A percentile compares a stretch with the other conserved stretches of the same genome.
Conservation (phyloP, 768 basidiomycete species). For the Tephrocybe rancida region DNA sequence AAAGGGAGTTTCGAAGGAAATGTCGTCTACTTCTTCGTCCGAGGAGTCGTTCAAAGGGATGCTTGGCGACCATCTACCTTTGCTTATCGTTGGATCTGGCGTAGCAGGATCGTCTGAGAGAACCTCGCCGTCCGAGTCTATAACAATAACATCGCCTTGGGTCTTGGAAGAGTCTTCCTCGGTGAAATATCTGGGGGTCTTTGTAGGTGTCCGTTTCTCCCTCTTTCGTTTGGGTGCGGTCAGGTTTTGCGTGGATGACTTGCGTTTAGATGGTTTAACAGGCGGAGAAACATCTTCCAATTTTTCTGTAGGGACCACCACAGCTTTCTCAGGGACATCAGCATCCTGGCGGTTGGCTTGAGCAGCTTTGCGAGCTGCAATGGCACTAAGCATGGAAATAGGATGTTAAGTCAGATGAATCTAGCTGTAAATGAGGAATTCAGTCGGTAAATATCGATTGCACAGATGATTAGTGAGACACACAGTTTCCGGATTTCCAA, state of each 20-base stretch:
- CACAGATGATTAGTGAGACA: neutral
- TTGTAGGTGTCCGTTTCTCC: constrained; percentile 14
- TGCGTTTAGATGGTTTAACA: constrained; percentile 45
- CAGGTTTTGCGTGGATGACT: constrained; percentile 30
- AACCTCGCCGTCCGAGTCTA: constrained; percentile 40
- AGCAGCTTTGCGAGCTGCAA: constrained; percentile 72
- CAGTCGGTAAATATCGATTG: too few relatives aligned
- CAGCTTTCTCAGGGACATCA: constrained; percentile 11
- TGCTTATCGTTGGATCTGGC: constrained; percentile 17
- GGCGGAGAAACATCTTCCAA: constrained; percentile 7
- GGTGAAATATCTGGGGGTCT: constrained; percentile 34
- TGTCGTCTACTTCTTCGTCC: constrained; percentile 43
- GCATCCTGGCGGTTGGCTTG: constrained; percentile 30
- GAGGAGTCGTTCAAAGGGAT: constrained; percentile 49
- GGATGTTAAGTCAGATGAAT: neutral
- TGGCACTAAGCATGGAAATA: constrained; percentile 64
- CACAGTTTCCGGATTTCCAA: constrained; percentile 2
- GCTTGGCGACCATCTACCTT: constrained; percentile 65
- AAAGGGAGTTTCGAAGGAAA: constrained; percentile 21
- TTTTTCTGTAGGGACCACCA: constrained; percentile 14
- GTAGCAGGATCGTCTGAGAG: constrained; percentile 20
- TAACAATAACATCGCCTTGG: constrained; percentile 40
- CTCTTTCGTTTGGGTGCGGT: constrained; percentile 26
- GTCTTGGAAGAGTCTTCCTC: constrained; percentile 28
- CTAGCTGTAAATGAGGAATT: neutral